phyloP scores from a whole-genome alignment of 202 grass and related monocot genomes.

The Hordeum pubiflorum region DNA sequence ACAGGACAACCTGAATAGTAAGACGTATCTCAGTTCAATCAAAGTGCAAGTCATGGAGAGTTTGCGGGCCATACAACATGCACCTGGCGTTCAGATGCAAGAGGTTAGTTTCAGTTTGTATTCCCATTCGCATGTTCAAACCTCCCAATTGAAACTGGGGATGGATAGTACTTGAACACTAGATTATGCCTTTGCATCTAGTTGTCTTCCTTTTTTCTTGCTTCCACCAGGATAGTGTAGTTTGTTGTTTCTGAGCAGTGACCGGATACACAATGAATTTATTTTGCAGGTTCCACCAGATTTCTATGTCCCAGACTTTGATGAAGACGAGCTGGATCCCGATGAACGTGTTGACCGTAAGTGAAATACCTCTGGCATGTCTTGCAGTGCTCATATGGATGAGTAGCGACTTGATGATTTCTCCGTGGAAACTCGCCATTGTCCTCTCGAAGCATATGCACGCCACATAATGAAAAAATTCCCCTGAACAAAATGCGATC shows the following conservation, averaged over 20 bases:
- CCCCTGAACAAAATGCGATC: background rate
- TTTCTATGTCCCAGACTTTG: conserved; percentile 87
- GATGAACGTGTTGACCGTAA: conserved; percentile 94
- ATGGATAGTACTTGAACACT: background rate
- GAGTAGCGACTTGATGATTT: background rate
- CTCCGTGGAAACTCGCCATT: background rate
- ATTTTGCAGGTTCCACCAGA: conserved; percentile 84
- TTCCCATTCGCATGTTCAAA: background rate
- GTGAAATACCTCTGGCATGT: conserved; percentile 34
- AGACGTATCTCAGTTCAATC: conserved; percentile 85
- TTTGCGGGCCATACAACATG: conserved; percentile 86
- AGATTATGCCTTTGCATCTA: background rate
- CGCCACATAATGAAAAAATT: background rate
- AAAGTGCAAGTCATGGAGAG: conserved; percentile 97
- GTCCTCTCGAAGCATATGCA: background rate
- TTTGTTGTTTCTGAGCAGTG: background rate
- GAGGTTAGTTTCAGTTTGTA: conserved; percentile 54
- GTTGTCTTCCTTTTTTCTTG: background rate
- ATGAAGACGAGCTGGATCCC: conserved; percentile 86
- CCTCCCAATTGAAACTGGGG: background rate
- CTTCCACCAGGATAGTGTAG: background rate
- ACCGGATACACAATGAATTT: background rate
- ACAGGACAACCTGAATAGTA: conserved; percentile 93
- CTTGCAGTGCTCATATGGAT: background rate
- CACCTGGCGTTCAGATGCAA: conserved; percentile 97